phyloP scores from a whole-genome alignment of 2,329 filamentous ascomycete genomes.

The Daldinia sp. region DNA sequence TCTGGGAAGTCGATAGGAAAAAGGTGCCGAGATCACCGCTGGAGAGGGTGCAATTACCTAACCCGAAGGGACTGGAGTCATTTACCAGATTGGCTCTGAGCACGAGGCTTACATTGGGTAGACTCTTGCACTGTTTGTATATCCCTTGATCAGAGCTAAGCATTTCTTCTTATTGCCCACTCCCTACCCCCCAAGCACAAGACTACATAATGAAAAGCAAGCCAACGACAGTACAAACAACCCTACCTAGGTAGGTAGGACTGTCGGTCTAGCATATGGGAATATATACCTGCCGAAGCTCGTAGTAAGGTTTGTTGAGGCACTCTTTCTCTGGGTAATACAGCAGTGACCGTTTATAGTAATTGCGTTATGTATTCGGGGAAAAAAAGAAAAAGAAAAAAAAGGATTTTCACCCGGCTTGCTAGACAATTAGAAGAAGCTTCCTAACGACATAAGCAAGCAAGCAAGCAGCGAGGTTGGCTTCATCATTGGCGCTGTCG shows the following conservation, averaged over 20 bases:
- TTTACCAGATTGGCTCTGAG: constrained; percentile 4
- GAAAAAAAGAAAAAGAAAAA: no score
- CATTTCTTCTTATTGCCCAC: constrained; percentile 1
- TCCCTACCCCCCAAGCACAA: no score
- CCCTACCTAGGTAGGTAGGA: constrained; percentile 6
- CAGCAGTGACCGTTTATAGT: constrained; percentile 5
- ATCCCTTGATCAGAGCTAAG: background rate
- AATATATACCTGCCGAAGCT: constrained; percentile 24
- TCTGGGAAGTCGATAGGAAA: constrained; percentile 21
- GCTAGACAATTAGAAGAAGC: background rate
- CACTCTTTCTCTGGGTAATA: constrained; percentile 9
- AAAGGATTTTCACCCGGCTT: background rate
- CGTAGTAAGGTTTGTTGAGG: constrained; percentile 2
- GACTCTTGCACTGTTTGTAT: constrained; percentile 19
- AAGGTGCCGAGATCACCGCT: constrained; percentile 24
- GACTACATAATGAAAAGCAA: constrained; percentile 12
- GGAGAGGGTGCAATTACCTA: constrained; percentile 3
- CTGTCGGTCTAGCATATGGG: constrained; percentile 30
- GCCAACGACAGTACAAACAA: constrained; percentile 22
- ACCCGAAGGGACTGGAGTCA: background rate
- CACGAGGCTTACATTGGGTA: background rate
- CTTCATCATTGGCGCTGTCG: constrained; percentile 11
- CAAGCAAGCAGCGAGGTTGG: background rate
- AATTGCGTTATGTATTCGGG: constrained; percentile 8
- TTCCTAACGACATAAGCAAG: background rate